Conservation (phyloP, 2,329 filamentous ascomycete species). For the Fusarium succisae region DNA sequence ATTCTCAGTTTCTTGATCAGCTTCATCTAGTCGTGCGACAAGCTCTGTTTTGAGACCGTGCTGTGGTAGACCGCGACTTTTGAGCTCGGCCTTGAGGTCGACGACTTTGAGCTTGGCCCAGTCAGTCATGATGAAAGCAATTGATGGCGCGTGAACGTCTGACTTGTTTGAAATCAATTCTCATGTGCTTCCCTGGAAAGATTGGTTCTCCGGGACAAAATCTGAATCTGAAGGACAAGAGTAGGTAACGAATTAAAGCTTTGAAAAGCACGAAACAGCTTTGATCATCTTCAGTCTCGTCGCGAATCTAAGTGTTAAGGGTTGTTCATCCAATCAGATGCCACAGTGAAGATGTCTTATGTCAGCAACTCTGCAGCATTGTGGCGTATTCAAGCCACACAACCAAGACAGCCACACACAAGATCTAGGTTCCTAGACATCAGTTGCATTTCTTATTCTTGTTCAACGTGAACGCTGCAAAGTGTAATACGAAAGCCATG, state of each 20-base stretch:
- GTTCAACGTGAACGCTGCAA: background rate
- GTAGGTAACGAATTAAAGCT: constrained; percentile 5
- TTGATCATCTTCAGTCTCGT: constrained; percentile 34
- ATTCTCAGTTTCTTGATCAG: constrained; percentile 21
- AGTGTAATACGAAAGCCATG: constrained; percentile 3
- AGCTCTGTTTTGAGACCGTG: constrained; percentile 78
- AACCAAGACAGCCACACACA: constrained; percentile 9
- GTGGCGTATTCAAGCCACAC: constrained; percentile 1
- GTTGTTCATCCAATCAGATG: constrained; percentile 29
- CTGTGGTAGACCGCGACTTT: constrained; percentile 73
- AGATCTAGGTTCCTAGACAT: background rate
- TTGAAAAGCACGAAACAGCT: constrained; percentile 7
- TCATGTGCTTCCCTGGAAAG: background rate
- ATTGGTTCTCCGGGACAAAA: background rate
- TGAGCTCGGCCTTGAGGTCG: constrained; percentile 79
- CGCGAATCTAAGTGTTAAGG: constrained; percentile 32
- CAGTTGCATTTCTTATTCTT: background rate
- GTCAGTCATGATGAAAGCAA: constrained; percentile 55
- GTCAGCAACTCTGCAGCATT: constrained; percentile 25
- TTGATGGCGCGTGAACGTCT: constrained; percentile 8
- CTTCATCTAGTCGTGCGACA: constrained; percentile 66
- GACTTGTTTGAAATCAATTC: background rate
- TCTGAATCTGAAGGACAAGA: background rate
- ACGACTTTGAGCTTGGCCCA: constrained; percentile 74
- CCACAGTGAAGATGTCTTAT: constrained; percentile 3